A percentile compares a stretch with the other conserved stretches of the same genome.
Conservation (phyloP, 805 yeast species). For the Zygoascus biomembranicola region DNA sequence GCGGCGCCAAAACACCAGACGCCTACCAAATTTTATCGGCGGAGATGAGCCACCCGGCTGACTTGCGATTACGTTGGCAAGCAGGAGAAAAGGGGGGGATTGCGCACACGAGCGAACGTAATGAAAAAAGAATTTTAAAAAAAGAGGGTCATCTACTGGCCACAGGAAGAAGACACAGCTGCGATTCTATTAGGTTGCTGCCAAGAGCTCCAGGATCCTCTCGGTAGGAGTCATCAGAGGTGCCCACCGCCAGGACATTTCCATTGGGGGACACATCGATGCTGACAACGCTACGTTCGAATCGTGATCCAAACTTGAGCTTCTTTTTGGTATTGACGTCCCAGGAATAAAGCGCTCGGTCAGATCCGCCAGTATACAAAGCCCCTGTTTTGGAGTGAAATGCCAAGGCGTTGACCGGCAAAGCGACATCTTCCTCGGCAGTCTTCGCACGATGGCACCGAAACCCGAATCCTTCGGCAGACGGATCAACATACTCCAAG, state of each 20-base stretch:
- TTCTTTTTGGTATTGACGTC: conserved; percentile 39
- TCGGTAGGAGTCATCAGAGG: conserved; percentile 43
- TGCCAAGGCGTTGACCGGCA: conserved; percentile 43
- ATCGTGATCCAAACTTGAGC: conserved; percentile 33
- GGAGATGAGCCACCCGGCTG: no score
- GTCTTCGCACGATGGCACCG: conserved; percentile 55
- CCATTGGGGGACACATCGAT: conserved; percentile 30
- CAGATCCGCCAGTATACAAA: conserved; percentile 47
- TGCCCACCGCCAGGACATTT: conserved; percentile 35
- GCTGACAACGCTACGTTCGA: conserved; percentile 34
- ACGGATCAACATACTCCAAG: conserved; percentile 53
- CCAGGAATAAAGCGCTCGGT: conserved; percentile 44
- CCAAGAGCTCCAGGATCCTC: conserved; percentile 18
- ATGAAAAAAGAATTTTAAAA: no score
- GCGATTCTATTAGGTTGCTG: conserved; percentile 3
- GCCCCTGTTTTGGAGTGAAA: conserved; percentile 34
- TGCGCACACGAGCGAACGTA: no score
- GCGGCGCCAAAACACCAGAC: no score
- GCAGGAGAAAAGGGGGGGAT: no score
- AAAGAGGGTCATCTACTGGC: no score
- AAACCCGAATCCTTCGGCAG: conserved; percentile 56
- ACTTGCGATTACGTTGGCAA: no score
- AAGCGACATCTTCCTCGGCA: conserved; percentile 42
- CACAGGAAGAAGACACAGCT: not conserved
- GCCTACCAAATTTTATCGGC: no score